Conservation (phyloP, 2,329 filamentous ascomycete species). For the Stagonosporopsis vannaccii region DNA sequence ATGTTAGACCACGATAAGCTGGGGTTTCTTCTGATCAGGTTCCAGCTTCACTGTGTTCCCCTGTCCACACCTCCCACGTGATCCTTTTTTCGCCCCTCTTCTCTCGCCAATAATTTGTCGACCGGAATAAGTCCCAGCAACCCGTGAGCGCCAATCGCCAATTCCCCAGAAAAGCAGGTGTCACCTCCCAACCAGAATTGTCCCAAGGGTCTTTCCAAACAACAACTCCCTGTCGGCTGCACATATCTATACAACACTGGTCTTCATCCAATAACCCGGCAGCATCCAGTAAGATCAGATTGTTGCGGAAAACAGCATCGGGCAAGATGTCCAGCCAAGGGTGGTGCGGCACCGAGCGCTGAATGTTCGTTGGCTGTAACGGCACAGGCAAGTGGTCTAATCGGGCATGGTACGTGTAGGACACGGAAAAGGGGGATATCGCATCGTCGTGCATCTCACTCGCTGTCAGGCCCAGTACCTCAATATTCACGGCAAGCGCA, state of each 20-base stretch:
- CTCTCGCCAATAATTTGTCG: slow-evolving; percentile 9
- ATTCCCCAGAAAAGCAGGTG: neutral
- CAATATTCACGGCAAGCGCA: slow-evolving; percentile 6
- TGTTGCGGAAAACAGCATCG: slow-evolving; percentile 61
- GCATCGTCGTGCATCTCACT: slow-evolving; percentile 13
- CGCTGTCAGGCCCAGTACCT: slow-evolving; percentile 10
- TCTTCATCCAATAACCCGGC: slow-evolving; percentile 9
- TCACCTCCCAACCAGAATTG: slow-evolving; percentile 10
- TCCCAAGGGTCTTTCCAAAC: slow-evolving; percentile 13
- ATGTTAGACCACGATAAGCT: too few species aligned
- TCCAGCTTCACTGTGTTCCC: neutral
- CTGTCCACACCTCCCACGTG: neutral
- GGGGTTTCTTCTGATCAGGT: neutral
- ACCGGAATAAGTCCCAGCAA: slow-evolving; percentile 3
- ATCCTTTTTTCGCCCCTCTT: slow-evolving; percentile 8
- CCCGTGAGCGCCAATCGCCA: slow-evolving; percentile 5
- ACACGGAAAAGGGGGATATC: slow-evolving; percentile 1
- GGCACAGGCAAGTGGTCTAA: neutral
- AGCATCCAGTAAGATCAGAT: slow-evolving; percentile 49
- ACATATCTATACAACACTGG: slow-evolving; percentile 4
- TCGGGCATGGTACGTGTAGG: neutral
- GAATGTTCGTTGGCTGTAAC: slow-evolving; percentile 59
- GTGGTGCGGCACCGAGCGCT: slow-evolving; percentile 60
- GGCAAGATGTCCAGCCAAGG: slow-evolving; percentile 64
- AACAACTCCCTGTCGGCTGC: neutral